Base-by-base conservation (phyloP, 345 rosid genomes). In the Citrus trifoliata region DNA sequence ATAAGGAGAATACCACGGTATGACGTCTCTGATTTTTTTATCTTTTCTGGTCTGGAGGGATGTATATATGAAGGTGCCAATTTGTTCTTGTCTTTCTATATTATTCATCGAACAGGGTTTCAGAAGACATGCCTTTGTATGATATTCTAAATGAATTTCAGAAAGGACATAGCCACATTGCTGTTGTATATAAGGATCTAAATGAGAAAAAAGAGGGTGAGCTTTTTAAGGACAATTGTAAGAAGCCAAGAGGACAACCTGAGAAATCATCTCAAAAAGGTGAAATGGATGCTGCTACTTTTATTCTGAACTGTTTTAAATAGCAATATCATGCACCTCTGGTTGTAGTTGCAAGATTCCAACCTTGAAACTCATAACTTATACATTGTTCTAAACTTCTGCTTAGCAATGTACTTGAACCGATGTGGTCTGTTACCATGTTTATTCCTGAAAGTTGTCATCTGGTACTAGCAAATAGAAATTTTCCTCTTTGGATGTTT, bases 81-180 rank as follows among this genome's bases (percentile, higher is more conserved):
- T 53, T 55, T 48, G 60, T 67, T 73, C 22, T 63, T 77, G 22
- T 74, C 53, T 74, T 71, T 28, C 71, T 62, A 65, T 66, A 76
- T 42, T 67, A 56, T 80, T 61, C 67, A 70, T 76, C 72, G 14
- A 81, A 3, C 82, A 95, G 98, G 86, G 97, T 95, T 72, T 87
- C 95, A 19, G 99, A 87, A 76, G 86, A 90, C 79, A 89, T 93
- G 92, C 99, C 98, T 40, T 80, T 95, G 25, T 93, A 95, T 69
- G 98, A 95, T 82, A 93, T 95, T 81, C 90, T 95, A 66, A 95
- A 95, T 75, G 96, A 92, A 86, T 95, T 95, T 68, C 99, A 95
- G 86, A 93, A 95, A 82, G 97, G 99, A 64, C 99, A 95, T 82
- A 95, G 98, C 84, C 99, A 95, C 85, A 88, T 95, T 80, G 98